Base-by-base conservation (phyloP, 768 basidiomycete genomes). In the Ramaria sp. region DNA sequence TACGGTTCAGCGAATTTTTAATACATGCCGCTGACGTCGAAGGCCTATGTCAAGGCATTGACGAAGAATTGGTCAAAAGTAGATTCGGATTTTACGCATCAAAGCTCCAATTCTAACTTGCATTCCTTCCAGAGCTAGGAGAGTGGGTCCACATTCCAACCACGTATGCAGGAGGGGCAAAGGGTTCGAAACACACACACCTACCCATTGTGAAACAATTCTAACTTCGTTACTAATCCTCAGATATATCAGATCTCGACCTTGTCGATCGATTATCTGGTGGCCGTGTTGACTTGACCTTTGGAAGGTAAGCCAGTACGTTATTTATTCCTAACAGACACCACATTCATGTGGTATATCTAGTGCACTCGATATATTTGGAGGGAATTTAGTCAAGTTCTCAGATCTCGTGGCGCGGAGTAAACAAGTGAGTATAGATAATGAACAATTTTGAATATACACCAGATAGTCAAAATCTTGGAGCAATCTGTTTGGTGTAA, bases 21-120 rank as follows among this genome's bases (percentile, higher is more conserved):
- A 76, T 99, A 25, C 96, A 99, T 67, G 95, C 96, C 0, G 96
- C 96, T n/a, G 96, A 98, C 60, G 94, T 99, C 8, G 96, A 99
- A 67, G 96, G 96, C 0, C 70, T 98, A 22, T 98, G 96, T 66
- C 82, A 93, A 70, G 96, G 96, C 1, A 93, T 98, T 56, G 96
- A 99, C 66, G 80, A 90, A 63, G 81, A 83, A 16, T 77, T 99
- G 3, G 95, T 98, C 2, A 59, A 68, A 57, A 82, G 94, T 88
- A 56, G 3, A 1, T 3, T 18, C n/a, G 6, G 18, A 12, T 9
- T 56, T 24, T 24, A 47, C 3, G 25, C n/a, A 37, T 24, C n/a
- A 24, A 24, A 28, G 22, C 43, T 22, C 32, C 44, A n/a, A 42
- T 55, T 66, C 37, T 64, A 60, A 9, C 25, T 18, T 28, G 52